phyloP scores from a whole-genome alignment of 768 basidiomycete species.

The Hygrophoropsis aurantiaca region DNA sequence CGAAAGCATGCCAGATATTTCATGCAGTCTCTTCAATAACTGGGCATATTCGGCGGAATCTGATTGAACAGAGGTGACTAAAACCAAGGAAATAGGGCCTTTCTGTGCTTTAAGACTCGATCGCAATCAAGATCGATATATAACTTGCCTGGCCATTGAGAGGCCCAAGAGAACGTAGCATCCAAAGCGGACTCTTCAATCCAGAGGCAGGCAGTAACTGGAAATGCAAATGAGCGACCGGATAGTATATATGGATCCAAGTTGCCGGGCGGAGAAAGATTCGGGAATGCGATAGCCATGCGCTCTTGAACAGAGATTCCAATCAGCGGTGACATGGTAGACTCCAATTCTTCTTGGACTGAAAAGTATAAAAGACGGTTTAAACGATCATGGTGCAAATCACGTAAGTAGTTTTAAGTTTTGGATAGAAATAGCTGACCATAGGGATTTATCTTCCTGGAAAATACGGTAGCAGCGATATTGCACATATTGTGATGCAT shows the following conservation, averaged over 20 bases:
- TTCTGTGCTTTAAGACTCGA: not conserved
- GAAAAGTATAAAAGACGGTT: too few relatives aligned
- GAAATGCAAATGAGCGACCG: slow-evolving; percentile 9
- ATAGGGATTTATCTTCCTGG: not conserved
- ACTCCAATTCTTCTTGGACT: not conserved
- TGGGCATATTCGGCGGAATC: slow-evolving; percentile 20
- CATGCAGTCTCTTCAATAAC: slow-evolving; percentile 13
- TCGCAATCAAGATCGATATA: too few relatives aligned
- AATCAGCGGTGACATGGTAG: slow-evolving; percentile 18
- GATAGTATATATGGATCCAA: slow-evolving; percentile 39
- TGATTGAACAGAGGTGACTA: slow-evolving; percentile 38
- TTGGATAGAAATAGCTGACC: too few relatives aligned
- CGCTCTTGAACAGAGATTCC: slow-evolving; percentile 31
- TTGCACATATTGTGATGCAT: slow-evolving; percentile 14
- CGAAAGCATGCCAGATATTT: slow-evolving; percentile 8
- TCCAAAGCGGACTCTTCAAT: slow-evolving; percentile 35
- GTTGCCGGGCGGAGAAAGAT: slow-evolving; percentile 20
- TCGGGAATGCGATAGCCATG: slow-evolving; percentile 35
- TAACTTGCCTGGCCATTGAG: slow-evolving; percentile 43
- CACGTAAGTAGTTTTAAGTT: too few relatives aligned
- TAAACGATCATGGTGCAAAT: too few relatives aligned
- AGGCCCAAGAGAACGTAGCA: slow-evolving; percentile 34
- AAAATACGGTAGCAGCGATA: not conserved
- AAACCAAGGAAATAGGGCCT: slow-evolving; percentile 53
- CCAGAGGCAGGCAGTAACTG: slow-evolving; percentile 54